Base-by-base conservation (phyloP, 176 grass and related monocot genomes). In the Thinopyrum elongatum region DNA sequence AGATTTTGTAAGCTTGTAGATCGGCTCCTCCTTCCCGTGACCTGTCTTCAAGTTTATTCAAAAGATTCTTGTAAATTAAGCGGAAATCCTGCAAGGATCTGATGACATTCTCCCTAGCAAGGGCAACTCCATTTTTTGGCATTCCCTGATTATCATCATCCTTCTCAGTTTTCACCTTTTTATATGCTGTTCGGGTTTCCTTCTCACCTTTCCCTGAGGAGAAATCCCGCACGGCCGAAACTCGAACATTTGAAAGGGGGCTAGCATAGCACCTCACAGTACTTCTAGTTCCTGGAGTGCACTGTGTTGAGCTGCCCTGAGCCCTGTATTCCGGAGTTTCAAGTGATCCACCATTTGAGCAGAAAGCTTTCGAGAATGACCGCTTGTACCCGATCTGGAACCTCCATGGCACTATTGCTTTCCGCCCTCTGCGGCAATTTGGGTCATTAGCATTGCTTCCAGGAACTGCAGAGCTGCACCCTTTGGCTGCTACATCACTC, bases 361-460 rank as follows among this genome's bases (percentile, higher is more conserved):
- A 55, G 55, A 88, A 90, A 29, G 84, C 90, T 83, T 90, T 79
- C 6, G 80, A 85, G 83, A 89, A 92, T 23, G 85, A 85, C 47
- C 90, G 83, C 80, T 87, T 94, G 86, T 85, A 92, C 8, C 87
- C 80, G 2, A 64, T 36, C 77, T 97, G 90, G 78, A 97, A 97
- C 65, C 92, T 92, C 95, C 95, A 97, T n/a, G 92, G 87, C 1
- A 42, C 78, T 26, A 94, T 71, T 63, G n/a, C 13, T 78, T 97
- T 97, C 39, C 36, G 42, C 21, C 93, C 87, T 82, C 87, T 94
- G 35, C 78, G 44, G 64, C 17, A 42, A 55, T 64, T 72, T 5
- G 25, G 51, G 49, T 6, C 63, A 44, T 77, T 70, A 70, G 19
- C 77, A 53, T 55, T 78, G 39, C 25, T 23, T 4, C 7, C 23